These are phyloP conservation scores for Hypoxylon sp. DNA, from an alignment of 2,329 filamentous ascomycete genomes.

Conservation along the genomic window DNA sequence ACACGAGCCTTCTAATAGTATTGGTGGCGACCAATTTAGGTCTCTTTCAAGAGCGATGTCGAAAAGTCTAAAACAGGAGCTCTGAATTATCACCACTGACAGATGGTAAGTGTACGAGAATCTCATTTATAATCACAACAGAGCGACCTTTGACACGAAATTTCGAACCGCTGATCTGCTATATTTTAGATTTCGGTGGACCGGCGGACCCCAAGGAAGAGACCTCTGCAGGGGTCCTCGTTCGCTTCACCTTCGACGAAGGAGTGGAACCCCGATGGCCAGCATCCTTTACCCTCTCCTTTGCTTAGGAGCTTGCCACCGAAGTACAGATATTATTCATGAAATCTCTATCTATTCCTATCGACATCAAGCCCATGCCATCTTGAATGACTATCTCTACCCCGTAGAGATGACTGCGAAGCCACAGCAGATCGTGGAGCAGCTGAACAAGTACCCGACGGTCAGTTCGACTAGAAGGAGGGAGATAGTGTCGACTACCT, in stretches of 20 bases:
- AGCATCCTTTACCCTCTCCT: neutral
- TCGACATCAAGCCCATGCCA: neutral
- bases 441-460: no score
- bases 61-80: neutral
- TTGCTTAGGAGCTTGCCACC: neutral
- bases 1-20: neutral
- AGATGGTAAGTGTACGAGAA: neutral
- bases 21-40: neutral
- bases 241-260: neutral
- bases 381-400: neutral
- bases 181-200: neutral
- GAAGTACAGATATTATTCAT: neutral
- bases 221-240: neutral
- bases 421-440: no score
- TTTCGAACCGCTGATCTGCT: neutral
- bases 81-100: neutral
- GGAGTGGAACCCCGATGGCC: neutral
- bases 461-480: no score
- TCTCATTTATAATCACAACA: neutral
- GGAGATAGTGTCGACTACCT: no score
- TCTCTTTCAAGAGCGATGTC: neutral
- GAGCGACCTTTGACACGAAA: neutral
- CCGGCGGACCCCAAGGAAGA: neutral
- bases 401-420: no score
- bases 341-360: neutral